Conservation (phyloP, 768 basidiomycete species). For the Lactarius psammicola region DNA sequence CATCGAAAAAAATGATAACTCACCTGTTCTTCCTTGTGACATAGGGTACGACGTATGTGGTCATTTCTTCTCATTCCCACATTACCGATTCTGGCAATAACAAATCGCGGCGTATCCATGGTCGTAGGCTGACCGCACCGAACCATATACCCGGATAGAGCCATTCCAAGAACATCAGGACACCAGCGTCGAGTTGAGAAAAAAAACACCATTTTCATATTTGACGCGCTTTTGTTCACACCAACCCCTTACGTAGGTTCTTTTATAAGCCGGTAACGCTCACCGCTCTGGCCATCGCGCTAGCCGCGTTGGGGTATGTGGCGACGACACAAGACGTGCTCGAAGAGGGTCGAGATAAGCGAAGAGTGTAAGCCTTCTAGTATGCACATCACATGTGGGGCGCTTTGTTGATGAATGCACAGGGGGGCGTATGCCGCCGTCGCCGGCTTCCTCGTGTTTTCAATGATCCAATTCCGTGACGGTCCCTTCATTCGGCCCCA, state of each 20-base stretch:
- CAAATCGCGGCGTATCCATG: slow-evolving; percentile 17
- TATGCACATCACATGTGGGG: slow-evolving; percentile 9
- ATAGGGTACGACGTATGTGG: slow-evolving; percentile 82
- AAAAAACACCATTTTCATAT: slow-evolving; percentile 34
- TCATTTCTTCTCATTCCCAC: slow-evolving; percentile 10
- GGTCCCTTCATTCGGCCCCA: slow-evolving; percentile 88
- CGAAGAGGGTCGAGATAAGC: slow-evolving; percentile 78
- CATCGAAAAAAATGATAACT: slow-evolving; percentile 20
- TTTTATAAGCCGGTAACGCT: slow-evolving; percentile 85
- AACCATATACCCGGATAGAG: slow-evolving; percentile 76
- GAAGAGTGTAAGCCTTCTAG: slow-evolving; percentile 60
- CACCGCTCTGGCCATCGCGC: slow-evolving; percentile 63
- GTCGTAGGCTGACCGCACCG: slow-evolving; percentile 73
- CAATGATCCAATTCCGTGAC: slow-evolving; percentile 86
- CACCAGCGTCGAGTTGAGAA: slow-evolving; percentile 69
- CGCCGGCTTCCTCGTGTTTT: slow-evolving; percentile 73
- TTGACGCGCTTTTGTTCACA: slow-evolving; percentile 14
- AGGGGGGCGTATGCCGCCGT: slow-evolving; percentile 79
- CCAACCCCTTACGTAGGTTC: slow-evolving; percentile 50
- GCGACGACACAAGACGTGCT: slow-evolving; percentile 84
- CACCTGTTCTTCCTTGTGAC: slow-evolving; percentile 13
- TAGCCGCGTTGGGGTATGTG: slow-evolving; percentile 72
- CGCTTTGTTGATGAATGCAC: slow-evolving; percentile 15
- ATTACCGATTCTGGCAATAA: slow-evolving; percentile 12
- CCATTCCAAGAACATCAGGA: slow-evolving; percentile 85